phyloP scores from a whole-genome alignment of 768 basidiomycete species.

The Wakefieldia striispora region DNA sequence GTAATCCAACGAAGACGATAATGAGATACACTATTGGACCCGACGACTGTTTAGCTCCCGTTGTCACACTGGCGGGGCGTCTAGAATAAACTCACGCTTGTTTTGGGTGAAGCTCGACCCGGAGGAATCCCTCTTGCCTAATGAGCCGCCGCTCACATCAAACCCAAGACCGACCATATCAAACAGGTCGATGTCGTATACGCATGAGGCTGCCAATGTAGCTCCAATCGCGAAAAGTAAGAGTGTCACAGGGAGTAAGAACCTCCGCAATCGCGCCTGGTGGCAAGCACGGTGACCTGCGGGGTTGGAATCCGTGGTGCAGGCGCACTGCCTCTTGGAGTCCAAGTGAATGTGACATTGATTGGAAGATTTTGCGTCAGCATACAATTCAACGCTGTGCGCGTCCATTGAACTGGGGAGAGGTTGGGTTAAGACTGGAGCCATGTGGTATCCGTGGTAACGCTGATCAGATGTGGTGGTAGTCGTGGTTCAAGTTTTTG shows the following conservation, averaged over 20 bases:
- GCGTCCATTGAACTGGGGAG: slow-evolving; percentile 22
- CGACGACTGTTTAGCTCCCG: neutral
- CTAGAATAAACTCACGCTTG: slow-evolving; percentile 39
- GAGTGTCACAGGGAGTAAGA: slow-evolving; percentile 37
- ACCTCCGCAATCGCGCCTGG: slow-evolving; percentile 27
- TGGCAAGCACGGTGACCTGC: slow-evolving; percentile 33
- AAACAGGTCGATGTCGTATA: slow-evolving; percentile 24
- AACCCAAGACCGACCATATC: slow-evolving; percentile 23
- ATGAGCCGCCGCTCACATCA: slow-evolving; percentile 29
- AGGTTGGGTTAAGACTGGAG: slow-evolving; percentile 29
- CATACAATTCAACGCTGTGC: slow-evolving; percentile 3
- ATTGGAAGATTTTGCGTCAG: slow-evolving; percentile 16
- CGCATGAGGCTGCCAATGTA: slow-evolving; percentile 33
- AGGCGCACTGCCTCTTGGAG: slow-evolving; percentile 19
- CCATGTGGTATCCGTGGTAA: slow-evolving; percentile 22
- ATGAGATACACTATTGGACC: slow-evolving; percentile 54
- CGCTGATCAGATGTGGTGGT: slow-evolving; percentile 8
- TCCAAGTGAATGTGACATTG: slow-evolving; percentile 26
- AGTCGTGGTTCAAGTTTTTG: neutral
- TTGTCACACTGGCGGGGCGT: neutral
- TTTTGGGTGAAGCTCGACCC: slow-evolving; percentile 36
- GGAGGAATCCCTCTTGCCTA: slow-evolving; percentile 27
- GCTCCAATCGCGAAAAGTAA: slow-evolving; percentile 31
- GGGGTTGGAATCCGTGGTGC: slow-evolving; percentile 17
- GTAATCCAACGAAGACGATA: slow-evolving; percentile 60